Base-by-base conservation (phyloP, 2,329 filamentous ascomycete genomes). In the Cladosporium sp. region DNA sequence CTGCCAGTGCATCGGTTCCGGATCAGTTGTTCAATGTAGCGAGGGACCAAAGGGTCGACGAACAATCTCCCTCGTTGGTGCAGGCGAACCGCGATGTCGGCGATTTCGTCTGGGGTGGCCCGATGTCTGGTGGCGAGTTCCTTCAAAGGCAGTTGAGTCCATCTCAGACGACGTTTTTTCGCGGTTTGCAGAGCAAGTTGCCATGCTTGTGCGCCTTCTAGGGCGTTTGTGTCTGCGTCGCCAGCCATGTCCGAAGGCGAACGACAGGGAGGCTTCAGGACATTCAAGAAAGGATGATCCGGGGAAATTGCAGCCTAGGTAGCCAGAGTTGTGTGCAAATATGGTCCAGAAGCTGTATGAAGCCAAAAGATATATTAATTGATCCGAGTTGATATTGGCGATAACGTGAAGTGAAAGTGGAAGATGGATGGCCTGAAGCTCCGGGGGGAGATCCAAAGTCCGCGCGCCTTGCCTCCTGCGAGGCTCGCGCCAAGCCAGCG, bases 21-120 rank as follows among this genome's bases (percentile, higher is more conserved):
- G 39, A 68, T 50, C 8, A 67, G 54, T 13, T 54, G 45, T 4
- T 60, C 54, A 18, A 61, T 53, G 47, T 68, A 68, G 7, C 48
- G 49, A 41, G 58, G 58, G 2, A 66, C 50, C 12, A 66, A 47
- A 15, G 64, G 61, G 43, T 66, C 64, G 22, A 64, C 62, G n/a
- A 53, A 32, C 29, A 22, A 11, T 43, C 24, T 13, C 47, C 54
- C n/a, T 41, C 49, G 15, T 43, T 52, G 12, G 44, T 24, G 18
- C 54, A 63, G 58, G n/a, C 55, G 50, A 7, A 65, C 44, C 29
- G 64, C 53, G 7, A 55, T 47, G 12, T 52, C 43, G 1, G 62
- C 62, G 15, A 64, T 58, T 27, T 57, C 52, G 17, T 42, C 43
- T 11, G 56, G 41, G 13, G 53, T 30, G 43, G 47, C 34, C 43